Conservation (phyloP, 352 stramenopile genomes). For the Phytophthora pisi region DNA sequence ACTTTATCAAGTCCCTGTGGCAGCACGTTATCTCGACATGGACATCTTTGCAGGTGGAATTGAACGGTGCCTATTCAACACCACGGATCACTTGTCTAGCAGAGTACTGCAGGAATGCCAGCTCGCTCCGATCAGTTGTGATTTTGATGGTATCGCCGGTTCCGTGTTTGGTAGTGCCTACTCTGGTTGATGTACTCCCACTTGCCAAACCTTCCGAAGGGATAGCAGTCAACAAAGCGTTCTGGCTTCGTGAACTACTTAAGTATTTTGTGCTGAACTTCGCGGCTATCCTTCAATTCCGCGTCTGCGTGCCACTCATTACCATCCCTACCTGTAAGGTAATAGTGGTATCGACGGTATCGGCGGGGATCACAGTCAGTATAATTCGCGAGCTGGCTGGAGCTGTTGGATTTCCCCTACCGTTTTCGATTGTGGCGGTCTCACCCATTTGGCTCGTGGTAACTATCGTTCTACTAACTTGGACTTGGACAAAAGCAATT, state of each 20-base stretch:
- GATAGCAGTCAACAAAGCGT: constrained; percentile 3
- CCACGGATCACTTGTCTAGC: background rate
- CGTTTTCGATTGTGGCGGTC: constrained; percentile 25
- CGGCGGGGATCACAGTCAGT: background rate
- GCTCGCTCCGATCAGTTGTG: background rate
- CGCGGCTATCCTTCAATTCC: background rate
- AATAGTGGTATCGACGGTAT: background rate
- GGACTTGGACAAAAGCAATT: constrained; percentile 2
- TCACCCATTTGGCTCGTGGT: constrained; percentile 16
- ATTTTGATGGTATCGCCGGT: constrained; percentile 9
- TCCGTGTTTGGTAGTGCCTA: constrained; percentile 7
- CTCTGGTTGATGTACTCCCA: constrained; percentile 8
- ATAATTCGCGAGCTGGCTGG: constrained; percentile 7
- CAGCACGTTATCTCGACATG: background rate
- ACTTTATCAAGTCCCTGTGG: background rate
- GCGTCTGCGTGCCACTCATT: background rate
- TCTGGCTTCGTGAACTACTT: constrained; percentile 9
- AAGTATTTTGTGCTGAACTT: constrained; percentile 11
- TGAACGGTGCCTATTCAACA: constrained; percentile 7
- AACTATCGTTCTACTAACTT: background rate
- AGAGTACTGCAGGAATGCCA: background rate
- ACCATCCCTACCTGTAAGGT: background rate
- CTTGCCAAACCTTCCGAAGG: constrained; percentile 10
- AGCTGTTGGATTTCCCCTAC: constrained; percentile 14
- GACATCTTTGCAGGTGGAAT: constrained; percentile 5